Evolutionary conservation across 2,329 filamentous ascomycete species (phyloP).

Genomic region (Aspergillus udagawae): DNA sequence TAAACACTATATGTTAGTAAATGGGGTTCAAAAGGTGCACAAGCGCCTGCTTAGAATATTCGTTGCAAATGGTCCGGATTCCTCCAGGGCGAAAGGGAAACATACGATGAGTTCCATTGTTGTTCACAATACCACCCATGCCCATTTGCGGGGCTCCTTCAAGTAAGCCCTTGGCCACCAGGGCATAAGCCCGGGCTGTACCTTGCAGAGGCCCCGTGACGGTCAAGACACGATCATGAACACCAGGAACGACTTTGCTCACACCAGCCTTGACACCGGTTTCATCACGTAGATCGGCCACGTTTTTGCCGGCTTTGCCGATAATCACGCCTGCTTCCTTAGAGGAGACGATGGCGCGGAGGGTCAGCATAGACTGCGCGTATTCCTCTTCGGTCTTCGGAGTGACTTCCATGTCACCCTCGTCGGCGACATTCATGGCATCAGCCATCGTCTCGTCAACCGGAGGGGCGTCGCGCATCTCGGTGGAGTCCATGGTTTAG

Average conservation of each 20-base stretch:
- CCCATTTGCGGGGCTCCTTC: conserved; percentile 93
- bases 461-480: conserved; percentile 52
- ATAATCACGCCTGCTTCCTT: conserved; percentile 99
- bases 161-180: conserved; percentile 84
- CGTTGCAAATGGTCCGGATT: background rate
- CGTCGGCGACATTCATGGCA: conserved; percentile 63
- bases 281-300: conserved; percentile 93
- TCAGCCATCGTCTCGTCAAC: conserved; percentile 62
- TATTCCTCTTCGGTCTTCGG: conserved; percentile 98
- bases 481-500: conserved; percentile 57
- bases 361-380: conserved; percentile 82
- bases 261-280: conserved; percentile 97
- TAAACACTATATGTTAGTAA: conserved; percentile 38
- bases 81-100: conserved; percentile 18
- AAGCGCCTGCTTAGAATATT: background rate
- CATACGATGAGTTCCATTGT: conserved; percentile 92
- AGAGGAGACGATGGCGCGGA: conserved; percentile 96
- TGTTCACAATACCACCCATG: conserved; percentile 86
- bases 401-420: conserved; percentile 66
- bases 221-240: conserved; percentile 94
- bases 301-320: conserved; percentile 97
- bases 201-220: conserved; percentile 87
- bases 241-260: conserved; percentile 96
- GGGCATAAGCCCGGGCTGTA: conserved; percentile 86
- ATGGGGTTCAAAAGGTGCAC: background rate